Evolutionary conservation across 768 basidiomycete genomes (phyloP).

Genomic region (Lactarius evosmus): DNA sequence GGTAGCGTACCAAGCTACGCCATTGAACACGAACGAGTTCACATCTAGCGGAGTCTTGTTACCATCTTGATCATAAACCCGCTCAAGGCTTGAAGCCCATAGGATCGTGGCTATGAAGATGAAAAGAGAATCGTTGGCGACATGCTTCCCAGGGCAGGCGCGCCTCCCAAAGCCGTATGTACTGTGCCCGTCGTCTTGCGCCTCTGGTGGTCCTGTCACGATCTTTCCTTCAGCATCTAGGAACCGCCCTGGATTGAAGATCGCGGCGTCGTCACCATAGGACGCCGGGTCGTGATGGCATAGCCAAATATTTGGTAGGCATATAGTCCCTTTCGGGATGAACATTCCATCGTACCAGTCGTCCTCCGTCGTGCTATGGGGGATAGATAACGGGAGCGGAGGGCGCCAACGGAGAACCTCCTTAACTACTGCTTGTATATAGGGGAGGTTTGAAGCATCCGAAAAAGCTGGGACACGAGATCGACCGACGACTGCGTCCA

Average conservation of each 20-base stretch:
- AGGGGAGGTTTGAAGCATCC: not conserved
- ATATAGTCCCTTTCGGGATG: conserved; percentile 37
- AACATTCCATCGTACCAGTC: conserved; percentile 10
- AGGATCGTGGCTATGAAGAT: conserved; percentile 27
- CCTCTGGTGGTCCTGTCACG: not conserved
- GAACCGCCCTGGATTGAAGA: conserved; percentile 26
- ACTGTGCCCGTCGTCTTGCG: conserved; percentile 10
- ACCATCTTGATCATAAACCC: conserved; percentile 4
- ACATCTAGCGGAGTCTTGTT: conserved; percentile 1
- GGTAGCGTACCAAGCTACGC: conserved; percentile 13
- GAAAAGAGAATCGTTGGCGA: conserved; percentile 27
- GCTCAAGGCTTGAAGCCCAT: conserved; percentile 23
- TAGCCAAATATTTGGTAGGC: conserved; percentile 31
- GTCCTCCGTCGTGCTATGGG: conserved; percentile 26
- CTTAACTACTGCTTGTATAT: not conserved
- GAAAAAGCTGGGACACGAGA: not conserved
- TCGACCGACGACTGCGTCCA: not conserved
- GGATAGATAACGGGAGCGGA: not conserved
- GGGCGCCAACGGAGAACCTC: conserved; percentile 5
- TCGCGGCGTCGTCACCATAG: conserved; percentile 20
- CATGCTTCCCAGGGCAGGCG: conserved; percentile 23
- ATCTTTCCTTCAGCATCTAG: conserved; percentile 10
- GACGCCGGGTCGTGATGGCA: conserved; percentile 2
- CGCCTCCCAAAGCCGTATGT: conserved; percentile 12
- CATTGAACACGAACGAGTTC: not conserved